A percentile compares a stretch with the other conserved stretches of the same genome.
phyloP scores from a whole-genome alignment of 805 yeast species.

The Ogataea saltuana region DNA sequence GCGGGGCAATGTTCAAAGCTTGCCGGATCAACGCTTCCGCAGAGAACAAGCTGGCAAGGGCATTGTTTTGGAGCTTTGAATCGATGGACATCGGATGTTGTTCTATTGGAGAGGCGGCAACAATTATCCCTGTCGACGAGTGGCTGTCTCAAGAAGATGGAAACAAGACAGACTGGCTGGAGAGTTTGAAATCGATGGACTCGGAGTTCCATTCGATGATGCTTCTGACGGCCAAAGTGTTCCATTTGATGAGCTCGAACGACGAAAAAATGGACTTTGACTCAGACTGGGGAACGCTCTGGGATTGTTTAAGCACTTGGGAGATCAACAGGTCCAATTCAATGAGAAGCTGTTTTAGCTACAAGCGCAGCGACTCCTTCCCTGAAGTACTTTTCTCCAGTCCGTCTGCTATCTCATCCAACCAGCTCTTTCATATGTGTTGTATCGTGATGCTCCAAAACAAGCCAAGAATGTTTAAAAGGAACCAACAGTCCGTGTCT shows the following conservation, averaged over 20 bases:
- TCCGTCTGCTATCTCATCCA: conserved; percentile 42
- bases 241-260: conserved; percentile 35
- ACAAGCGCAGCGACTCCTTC: conserved; percentile 36
- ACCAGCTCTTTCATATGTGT: conserved; percentile 44
- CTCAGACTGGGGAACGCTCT: conserved; percentile 40
- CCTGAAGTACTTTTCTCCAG: conserved; percentile 41
- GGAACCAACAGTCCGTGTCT: conserved; percentile 14
- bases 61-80: conserved; percentile 47
- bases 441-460: conserved; percentile 42
- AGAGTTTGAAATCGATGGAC: conserved; percentile 1
- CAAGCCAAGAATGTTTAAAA: conserved; percentile 40
- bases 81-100: conserved; percentile 40
- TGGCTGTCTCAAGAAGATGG: conserved; percentile 18
- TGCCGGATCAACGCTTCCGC: conserved; percentile 41
- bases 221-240: conserved; percentile 33
- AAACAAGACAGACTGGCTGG: conserved; percentile 9
- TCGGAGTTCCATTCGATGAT: conserved; percentile 25
- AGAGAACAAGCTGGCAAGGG: conserved; percentile 36
- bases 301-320: conserved; percentile 44
- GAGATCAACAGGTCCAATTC: conserved; percentile 36
- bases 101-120: conserved; percentile 33
- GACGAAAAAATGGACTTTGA: conserved; percentile 34
- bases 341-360: conserved; percentile 37
- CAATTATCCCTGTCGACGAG: conserved; percentile 15
- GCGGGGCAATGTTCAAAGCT: conserved; percentile 39